Evolutionary conservation across 192 early-diverging fungal genomes (phyloP).

Genomic region (Gamsiella multidivaricata): DNA sequence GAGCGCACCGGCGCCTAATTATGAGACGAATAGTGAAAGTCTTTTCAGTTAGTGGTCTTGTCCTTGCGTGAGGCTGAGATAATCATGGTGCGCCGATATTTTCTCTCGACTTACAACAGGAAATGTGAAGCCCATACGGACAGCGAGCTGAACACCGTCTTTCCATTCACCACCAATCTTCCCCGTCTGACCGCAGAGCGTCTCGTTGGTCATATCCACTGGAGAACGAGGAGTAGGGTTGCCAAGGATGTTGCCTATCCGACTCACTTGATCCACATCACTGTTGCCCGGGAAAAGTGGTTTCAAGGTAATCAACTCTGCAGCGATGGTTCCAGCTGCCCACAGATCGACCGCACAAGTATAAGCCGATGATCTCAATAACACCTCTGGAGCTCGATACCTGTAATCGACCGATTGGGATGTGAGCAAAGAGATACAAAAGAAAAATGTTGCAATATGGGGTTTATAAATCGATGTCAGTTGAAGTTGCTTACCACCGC

Average conservation of each 20-base stretch:
- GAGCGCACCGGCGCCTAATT: slow-evolving; percentile 60
- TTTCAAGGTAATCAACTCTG: slow-evolving; percentile 87
- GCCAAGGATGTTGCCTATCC: slow-evolving; percentile 87
- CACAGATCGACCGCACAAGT: slow-evolving; percentile 96
- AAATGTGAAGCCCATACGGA: slow-evolving; percentile 76
- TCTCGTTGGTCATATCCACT: not conserved
- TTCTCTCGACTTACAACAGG: slow-evolving; percentile 55
- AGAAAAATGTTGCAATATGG: slow-evolving; percentile 5
- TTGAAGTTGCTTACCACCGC: slow-evolving; percentile 90
- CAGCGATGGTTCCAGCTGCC: slow-evolving; percentile 93
- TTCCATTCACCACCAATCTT: slow-evolving; percentile 72
- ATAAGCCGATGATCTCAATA: slow-evolving; percentile 84
- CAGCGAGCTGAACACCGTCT: slow-evolving; percentile 76
- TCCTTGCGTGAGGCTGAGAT: no score
- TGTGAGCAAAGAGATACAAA: no score
- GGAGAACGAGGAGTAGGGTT: slow-evolving; percentile 59
- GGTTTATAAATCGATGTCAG: no score
- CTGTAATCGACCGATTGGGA: slow-evolving; percentile 50
- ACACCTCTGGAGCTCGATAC: slow-evolving; percentile 96
- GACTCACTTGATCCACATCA: slow-evolving; percentile 92
- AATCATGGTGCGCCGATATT: no score
- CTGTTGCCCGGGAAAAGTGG: slow-evolving; percentile 95
- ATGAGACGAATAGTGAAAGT: no score
- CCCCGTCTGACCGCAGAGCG: not conserved
- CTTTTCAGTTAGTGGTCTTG: no score